Conservation (phyloP, 2,329 filamentous ascomycete species). For the Curvularia hawaiiensis region DNA sequence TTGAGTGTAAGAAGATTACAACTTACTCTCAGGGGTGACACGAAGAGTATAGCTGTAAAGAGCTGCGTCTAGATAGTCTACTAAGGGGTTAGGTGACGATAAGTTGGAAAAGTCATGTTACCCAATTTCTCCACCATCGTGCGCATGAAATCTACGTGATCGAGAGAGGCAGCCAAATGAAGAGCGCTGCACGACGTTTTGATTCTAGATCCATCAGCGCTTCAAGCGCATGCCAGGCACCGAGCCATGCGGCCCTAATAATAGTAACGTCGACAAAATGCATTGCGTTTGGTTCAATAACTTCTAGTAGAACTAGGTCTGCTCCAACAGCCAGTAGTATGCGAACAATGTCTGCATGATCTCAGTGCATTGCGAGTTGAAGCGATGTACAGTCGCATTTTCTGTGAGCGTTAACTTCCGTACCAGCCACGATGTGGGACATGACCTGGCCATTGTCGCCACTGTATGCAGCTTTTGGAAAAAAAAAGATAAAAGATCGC, state of each 20-base stretch:
- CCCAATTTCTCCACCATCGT: too few species aligned
- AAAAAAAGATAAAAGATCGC: neutral
- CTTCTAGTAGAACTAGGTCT: neutral
- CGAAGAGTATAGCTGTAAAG: too few species aligned
- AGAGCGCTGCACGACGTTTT: neutral
- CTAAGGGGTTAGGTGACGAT: too few species aligned
- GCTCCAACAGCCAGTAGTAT: neutral
- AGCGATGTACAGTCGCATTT: neutral
- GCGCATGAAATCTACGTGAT: neutral
- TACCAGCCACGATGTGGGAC: neutral
- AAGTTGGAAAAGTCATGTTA: too few species aligned
- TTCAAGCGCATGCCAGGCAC: neutral
- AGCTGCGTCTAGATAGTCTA: too few species aligned
- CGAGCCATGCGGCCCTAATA: neutral
- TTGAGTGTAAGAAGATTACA: too few species aligned
- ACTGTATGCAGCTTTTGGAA: neutral
- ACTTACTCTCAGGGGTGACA: too few species aligned
- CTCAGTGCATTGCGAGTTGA: conserved; percentile 1
- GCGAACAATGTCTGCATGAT: neutral
- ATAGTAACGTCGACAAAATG: neutral
- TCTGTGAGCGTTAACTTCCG: neutral
- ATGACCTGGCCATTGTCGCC: neutral
- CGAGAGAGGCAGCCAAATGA: neutral
- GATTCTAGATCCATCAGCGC: conserved; percentile 4
- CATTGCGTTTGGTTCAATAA: neutral